A percentile compares a stretch with the other conserved stretches of the same genome.
These are phyloP conservation scores for Pleurotus sapidus DNA, from an alignment of 768 basidiomycete genomes.

Conservation along the genomic window DNA sequence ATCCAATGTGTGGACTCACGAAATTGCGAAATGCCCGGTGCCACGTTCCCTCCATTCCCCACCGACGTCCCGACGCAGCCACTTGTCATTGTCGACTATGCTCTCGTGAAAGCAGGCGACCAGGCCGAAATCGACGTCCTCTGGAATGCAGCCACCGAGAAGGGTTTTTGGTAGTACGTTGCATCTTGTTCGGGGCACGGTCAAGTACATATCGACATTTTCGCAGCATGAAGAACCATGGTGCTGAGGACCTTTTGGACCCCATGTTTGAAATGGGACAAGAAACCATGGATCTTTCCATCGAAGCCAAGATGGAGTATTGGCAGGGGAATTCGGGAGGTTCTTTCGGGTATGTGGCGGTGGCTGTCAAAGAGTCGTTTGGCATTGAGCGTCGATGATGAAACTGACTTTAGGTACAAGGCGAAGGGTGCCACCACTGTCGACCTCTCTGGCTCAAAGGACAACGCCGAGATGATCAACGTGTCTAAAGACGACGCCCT, in stretches of 20 bases:
- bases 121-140: conserved; percentile 34
- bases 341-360: conserved; percentile 33
- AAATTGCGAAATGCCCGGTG: neutral
- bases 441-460: conserved; percentile 41
- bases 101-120: conserved; percentile 29
- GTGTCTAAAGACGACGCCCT: conserved; percentile 49
- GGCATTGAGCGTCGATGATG: neutral
- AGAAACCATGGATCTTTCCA: conserved; percentile 35
- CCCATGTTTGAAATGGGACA: conserved; percentile 40
- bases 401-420: conserved; percentile 34
- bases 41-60: conserved; percentile 33
- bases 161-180: conserved; percentile 53
- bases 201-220: neutral
- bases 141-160: conserved; percentile 37
- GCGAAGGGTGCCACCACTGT: conserved; percentile 41
- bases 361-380: neutral
- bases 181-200: neutral
- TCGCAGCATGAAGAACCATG: conserved; percentile 39
- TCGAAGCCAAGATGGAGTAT: conserved; percentile 41
- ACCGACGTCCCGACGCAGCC: conserved; percentile 37
- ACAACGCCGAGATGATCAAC: conserved; percentile 45
- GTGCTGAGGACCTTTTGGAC: conserved; percentile 32
- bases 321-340: conserved; percentile 38
- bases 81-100: conserved; percentile 41
- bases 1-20: neutral